Conservation (phyloP, 2,329 filamentous ascomycete genomes). For the Aureobasidium zeae region DNA sequence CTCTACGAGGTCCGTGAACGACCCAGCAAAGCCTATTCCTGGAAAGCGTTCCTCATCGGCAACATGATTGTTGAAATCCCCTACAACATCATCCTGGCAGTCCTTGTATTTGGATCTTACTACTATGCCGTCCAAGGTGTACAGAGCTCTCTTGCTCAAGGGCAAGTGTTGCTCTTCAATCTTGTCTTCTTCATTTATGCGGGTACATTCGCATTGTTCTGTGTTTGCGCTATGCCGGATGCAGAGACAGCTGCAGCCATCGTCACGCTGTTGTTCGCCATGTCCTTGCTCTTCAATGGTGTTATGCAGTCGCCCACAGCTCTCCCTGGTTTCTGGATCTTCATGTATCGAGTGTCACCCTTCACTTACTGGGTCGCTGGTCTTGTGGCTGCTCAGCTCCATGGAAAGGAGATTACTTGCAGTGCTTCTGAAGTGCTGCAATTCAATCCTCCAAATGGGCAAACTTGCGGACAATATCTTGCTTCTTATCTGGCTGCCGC, state of each 20-base stretch:
- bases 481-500: slow-evolving; percentile 29
- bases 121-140: slow-evolving; percentile 54
- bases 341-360: slow-evolving; percentile 62
- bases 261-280: slow-evolving; percentile 38
- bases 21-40: slow-evolving; percentile 63
- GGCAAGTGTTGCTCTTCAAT: slow-evolving; percentile 53
- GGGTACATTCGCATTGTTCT: slow-evolving; percentile 63
- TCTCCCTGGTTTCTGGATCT: slow-evolving; percentile 65
- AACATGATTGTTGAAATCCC: slow-evolving; percentile 66
- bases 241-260: slow-evolving; percentile 59
- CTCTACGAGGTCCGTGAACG: slow-evolving; percentile 53
- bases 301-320: slow-evolving; percentile 51
- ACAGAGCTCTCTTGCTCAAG: slow-evolving; percentile 46
- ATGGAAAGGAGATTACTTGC: slow-evolving; percentile 41
- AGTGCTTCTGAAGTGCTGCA: slow-evolving; percentile 32
- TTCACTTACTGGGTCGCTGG: slow-evolving; percentile 53
- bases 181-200: slow-evolving; percentile 58
- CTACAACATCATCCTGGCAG: slow-evolving; percentile 52
- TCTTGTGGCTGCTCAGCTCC: slow-evolving; percentile 35
- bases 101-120: slow-evolving; percentile 63
- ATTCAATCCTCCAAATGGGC: slow-evolving; percentile 34
- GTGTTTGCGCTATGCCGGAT: slow-evolving; percentile 59
- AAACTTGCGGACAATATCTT: slow-evolving; percentile 40
- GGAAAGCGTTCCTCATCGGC: slow-evolving; percentile 62
- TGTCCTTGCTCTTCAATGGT: slow-evolving; percentile 42